Evolutionary conservation across 352 stramenopile species (phyloP).

Genomic region (Phytophthora sansomeana): DNA sequence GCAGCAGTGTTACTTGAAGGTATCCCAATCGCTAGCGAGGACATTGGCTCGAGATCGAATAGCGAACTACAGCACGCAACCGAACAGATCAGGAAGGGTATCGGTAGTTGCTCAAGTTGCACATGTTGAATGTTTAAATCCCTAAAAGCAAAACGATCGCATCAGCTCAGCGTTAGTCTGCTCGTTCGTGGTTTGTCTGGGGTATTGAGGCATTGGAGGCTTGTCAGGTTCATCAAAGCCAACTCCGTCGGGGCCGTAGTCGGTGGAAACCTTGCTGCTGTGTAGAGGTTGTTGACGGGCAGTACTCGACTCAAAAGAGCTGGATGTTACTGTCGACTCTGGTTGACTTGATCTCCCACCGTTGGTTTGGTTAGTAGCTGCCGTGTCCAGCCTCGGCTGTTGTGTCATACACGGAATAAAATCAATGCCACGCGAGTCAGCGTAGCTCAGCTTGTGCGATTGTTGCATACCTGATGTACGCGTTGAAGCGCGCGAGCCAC

Average conservation of each 20-base stretch:
- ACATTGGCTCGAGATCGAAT: too few relatives aligned
- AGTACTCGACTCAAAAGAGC: slow-evolving; percentile 1
- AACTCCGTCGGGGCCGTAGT: slow-evolving; percentile 14
- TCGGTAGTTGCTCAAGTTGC: too few relatives aligned
- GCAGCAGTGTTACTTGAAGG: too few relatives aligned
- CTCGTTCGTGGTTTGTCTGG: slow-evolving; percentile 21
- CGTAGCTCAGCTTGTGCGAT: slow-evolving; percentile 17
- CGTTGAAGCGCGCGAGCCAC: slow-evolving; percentile 12
- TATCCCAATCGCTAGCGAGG: too few relatives aligned
- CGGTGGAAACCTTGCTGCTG: neutral
- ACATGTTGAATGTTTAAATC: too few relatives aligned
- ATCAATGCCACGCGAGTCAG: slow-evolving; percentile 22
- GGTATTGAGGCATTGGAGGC: slow-evolving; percentile 11
- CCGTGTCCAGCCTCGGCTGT: slow-evolving; percentile 2
- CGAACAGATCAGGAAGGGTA: too few relatives aligned
- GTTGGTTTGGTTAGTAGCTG: slow-evolving; percentile 1
- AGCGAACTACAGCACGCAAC: too few relatives aligned
- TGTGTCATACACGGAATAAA: slow-evolving; percentile 15
- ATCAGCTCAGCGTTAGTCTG: slow-evolving; percentile 21
- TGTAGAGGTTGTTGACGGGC: neutral
- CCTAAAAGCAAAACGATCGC: slow-evolving; percentile 34
- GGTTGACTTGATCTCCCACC: neutral
- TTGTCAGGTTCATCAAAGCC: slow-evolving; percentile 18
- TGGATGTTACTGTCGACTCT: neutral
- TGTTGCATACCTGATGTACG: slow-evolving; percentile 20